Evolutionary conservation across 331 rosid species (phyloP), one percentile per base, ranked within the genome.

Genomic region (Acacia concinna): DNA sequence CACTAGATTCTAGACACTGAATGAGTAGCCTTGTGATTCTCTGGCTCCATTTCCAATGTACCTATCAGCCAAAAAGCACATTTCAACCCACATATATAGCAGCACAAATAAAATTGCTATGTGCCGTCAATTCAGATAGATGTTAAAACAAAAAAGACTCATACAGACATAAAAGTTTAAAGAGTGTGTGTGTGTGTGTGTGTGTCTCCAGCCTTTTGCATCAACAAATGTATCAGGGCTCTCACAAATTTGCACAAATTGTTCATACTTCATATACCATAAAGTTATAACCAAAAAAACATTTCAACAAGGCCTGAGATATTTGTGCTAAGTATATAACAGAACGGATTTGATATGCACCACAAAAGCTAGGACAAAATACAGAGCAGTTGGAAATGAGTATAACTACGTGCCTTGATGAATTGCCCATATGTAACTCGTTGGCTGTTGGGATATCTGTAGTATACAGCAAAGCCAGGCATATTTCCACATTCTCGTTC

Each of bases 21-120:
- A 90, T 92, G 79, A 96, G 78, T 79, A 91, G 79, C 72, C 97
- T 86, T 13, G 99, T 96, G 62, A 96, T 96, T 86, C 99, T 93
- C 76, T 93, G 98, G 84, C 96, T 93, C 99, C 98, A 96, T 67
- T 96, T 96, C 99, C 99, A 96, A 86, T 93, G 98, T 70, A 96
- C 99, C 99, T 96, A 81, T 78, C 18, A 81, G 68, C 66, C 79
- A 78, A 74, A 79, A 78, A 68, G 46, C 41, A 78, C 31, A 78
- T 69, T 52, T 12, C 54, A 59, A 56, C 34, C 31, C 30, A 25
- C 35, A 27, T 10, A 27, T 10, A 27, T 27, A 27, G n/a, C n/a
- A 41, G 10, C 79, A 59, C 23, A 25, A 15, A 10, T 25, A 59
- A 34, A 35, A 74, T 4, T 13, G 13, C 1, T 51, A 51, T 63